Percentiles rank a stretch among this genome's conserved stretches.
phyloP scores from a whole-genome alignment of 169 alveolate species.

The Miamiensis avidus region DNA sequence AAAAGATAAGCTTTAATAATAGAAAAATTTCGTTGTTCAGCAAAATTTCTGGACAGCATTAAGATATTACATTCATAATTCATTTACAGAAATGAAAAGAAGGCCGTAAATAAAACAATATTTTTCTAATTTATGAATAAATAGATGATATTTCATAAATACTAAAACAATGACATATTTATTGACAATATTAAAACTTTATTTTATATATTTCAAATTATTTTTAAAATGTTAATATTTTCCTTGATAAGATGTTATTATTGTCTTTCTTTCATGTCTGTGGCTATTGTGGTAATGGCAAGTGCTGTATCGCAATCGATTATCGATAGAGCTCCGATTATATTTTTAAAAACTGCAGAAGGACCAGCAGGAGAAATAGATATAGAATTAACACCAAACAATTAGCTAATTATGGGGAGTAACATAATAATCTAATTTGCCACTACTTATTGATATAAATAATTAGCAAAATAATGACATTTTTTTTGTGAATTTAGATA shows the following conservation, averaged over 20 bases:
- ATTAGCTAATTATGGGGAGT: slow-evolving; percentile 36
- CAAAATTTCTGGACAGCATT: not conserved
- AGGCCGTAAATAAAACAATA: not conserved
- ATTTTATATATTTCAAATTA: too few relatives aligned
- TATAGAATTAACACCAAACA: slow-evolving; percentile 29
- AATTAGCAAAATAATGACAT: slow-evolving; percentile 2
- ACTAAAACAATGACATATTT: too few relatives aligned
- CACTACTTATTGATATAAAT: slow-evolving; percentile 25
- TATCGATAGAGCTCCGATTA: slow-evolving; percentile 80
- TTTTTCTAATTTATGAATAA: too few relatives aligned
- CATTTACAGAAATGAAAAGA: not conserved
- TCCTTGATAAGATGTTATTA: slow-evolving; percentile 39
- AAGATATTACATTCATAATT: not conserved
- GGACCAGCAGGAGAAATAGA: slow-evolving; percentile 81
- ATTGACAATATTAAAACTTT: too few relatives aligned
- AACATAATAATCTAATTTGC: slow-evolving; percentile 49
- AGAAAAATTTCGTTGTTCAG: not conserved
- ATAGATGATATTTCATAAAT: not conserved
- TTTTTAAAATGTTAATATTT: too few relatives aligned
- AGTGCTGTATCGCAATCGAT: slow-evolving; percentile 72
- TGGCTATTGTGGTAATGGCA: slow-evolving; percentile 64
- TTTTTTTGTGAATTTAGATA: too few relatives aligned
- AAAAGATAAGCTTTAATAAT: too few relatives aligned
- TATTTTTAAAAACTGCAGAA: slow-evolving; percentile 84
- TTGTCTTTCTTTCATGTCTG: slow-evolving; percentile 69